These are phyloP conservation scores for Rhodotorula sp. DNA, from an alignment of 1,284 basidiomycete genomes.

Conservation along the genomic window DNA sequence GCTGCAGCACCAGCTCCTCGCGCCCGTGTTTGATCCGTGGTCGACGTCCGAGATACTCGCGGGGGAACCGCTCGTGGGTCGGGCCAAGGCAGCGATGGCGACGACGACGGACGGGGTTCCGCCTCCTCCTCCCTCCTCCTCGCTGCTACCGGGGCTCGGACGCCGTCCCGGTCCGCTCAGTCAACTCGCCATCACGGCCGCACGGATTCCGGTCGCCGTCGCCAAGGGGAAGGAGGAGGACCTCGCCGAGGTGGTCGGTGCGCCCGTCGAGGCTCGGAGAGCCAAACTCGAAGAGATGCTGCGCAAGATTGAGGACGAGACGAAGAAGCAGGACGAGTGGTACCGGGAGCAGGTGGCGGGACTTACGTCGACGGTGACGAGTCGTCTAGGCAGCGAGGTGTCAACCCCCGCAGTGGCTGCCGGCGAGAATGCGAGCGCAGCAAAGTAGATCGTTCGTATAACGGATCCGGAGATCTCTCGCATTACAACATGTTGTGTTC, in stretches of 20 bases:
- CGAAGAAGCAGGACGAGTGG: background rate
- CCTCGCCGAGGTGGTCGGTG: background rate
- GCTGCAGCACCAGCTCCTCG: slow-evolving; percentile 23
- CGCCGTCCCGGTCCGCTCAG: slow-evolving; percentile 6
- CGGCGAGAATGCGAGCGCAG: background rate
- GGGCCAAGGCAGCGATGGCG: slow-evolving; percentile 11
- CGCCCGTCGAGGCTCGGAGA: slow-evolving; percentile 17
- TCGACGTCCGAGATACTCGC: slow-evolving; percentile 5
- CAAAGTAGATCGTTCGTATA: background rate
- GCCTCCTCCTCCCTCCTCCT: background rate
- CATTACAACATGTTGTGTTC: background rate
- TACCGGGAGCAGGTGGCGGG: background rate
- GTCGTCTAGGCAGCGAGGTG: background rate
- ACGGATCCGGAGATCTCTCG: background rate
- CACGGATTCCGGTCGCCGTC: slow-evolving; percentile 8
- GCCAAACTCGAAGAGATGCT: slow-evolving; percentile 12
- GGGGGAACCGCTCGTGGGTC: slow-evolving; percentile 10
- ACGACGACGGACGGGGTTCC: background rate
- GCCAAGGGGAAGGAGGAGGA: slow-evolving; percentile 11
- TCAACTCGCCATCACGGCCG: slow-evolving; percentile 8
- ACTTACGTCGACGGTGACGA: background rate
- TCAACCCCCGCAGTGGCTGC: background rate
- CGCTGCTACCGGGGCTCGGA: slow-evolving; percentile 9
- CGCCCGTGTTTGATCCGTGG: slow-evolving; percentile 17
- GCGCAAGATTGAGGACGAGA: background rate